Evolutionary conservation across 352 stramenopile genomes (phyloP).

Genomic region (Phytophthora constricta): DNA sequence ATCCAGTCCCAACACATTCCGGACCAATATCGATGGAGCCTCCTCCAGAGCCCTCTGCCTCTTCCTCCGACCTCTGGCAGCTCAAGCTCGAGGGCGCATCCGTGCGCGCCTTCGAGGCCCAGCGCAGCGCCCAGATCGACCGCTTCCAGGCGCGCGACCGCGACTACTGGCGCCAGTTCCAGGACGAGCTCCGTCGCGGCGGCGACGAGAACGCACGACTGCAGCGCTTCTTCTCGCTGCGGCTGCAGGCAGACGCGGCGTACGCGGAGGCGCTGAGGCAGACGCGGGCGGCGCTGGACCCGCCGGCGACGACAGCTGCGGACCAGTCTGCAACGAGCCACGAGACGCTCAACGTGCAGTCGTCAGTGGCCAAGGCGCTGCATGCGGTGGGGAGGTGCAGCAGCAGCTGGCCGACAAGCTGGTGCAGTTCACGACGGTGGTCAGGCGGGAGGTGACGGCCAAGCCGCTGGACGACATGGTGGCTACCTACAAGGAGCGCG

Average conservation of each 20-base stretch:
- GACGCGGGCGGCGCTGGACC: constrained; percentile 65
- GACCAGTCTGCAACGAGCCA: background rate
- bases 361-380: constrained; percentile 67
- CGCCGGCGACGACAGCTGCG: constrained; percentile 18
- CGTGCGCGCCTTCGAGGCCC: constrained; percentile 70
- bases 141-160: constrained; percentile 69
- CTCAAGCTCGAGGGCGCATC: constrained; percentile 62
- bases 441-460: constrained; percentile 73
- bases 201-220: constrained; percentile 71
- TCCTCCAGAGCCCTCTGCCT: background rate
- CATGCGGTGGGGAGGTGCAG: constrained; percentile 71
- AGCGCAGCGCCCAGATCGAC: constrained; percentile 76
- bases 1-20: background rate
- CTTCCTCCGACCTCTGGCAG: constrained; percentile 49
- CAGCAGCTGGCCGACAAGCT: constrained; percentile 83
- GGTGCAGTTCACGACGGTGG: constrained; percentile 70
- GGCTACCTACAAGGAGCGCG: constrained; percentile 64
- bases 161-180: constrained; percentile 81
- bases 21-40: background rate
- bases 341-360: constrained; percentile 41
- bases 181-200: constrained; percentile 70
- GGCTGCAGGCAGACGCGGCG: constrained; percentile 72
- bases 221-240: constrained; percentile 72
- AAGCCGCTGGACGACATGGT: constrained; percentile 82
- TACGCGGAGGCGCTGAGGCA: constrained; percentile 77